Evolutionary conservation across 192 early-diverging fungal genomes (phyloP), one percentile per base, ranked within the genome.

Genomic region (Spinellus fusiger): DNA sequence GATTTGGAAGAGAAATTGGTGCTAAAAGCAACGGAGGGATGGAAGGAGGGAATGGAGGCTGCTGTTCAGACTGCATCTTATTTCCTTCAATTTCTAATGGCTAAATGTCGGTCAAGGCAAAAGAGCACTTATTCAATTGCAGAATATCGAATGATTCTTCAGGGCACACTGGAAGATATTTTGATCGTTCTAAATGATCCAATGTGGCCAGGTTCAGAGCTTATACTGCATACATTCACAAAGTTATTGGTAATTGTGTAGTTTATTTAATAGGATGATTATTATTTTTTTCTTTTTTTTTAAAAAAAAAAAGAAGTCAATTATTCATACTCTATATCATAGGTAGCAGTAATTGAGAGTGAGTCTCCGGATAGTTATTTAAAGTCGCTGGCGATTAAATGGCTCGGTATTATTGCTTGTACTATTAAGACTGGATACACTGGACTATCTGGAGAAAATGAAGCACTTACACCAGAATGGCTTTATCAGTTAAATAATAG

Each of bases 181-280:
- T 59, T 93, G 28, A 62, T 67, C 3, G 80, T 93, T 1, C 69
- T 93, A 34, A 81, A 85, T 18, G 85, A 88, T 15, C 93, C 93
- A 3, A 92, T 95, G 37, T 97, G 95, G 95, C 95, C 95, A 0
- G 86, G 78, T 5, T 90, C 95, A 0, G 90, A 93, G 51, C 60
- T 90, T 13, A 79, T 87, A 44, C 55, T 90, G 4, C 67, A 80
- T 25, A 65, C 88, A 9, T 86, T 88, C 40, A 86, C 82, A 34
- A 81, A 80, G 33, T 75, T 91, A 6, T 75, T 93, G 73, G 82
- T 90, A 71, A 61, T 65, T 61, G 3, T 16, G 3, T 22, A 20
- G 0, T 65, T 35, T 51, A 44, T 38, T 3, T 35, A 9, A 54
- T 8, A 2, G 52, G 4, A 33, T 31, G 28, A 32, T 4, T 6